Evolutionary conservation across 345 rosid genomes (phyloP).

Genomic region (Draba incana): DNA sequence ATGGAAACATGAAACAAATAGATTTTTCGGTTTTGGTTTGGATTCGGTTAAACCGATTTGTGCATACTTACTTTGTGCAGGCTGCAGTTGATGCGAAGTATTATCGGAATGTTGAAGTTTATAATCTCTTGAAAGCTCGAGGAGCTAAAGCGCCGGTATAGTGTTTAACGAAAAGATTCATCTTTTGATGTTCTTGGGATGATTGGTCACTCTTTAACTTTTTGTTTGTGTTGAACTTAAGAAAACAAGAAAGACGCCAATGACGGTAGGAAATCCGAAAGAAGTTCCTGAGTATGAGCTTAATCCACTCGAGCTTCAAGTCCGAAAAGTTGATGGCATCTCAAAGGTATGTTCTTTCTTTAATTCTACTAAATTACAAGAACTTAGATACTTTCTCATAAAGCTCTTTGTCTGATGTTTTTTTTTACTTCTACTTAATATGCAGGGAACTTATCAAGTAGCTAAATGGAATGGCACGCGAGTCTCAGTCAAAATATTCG

Average conservation of each 20-base stretch:
- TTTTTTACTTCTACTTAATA: neutral
- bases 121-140: constrained; percentile 81
- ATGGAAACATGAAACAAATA: neutral
- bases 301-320: constrained; percentile 88
- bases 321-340: constrained; percentile 82
- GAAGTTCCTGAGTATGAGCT: constrained; percentile 98
- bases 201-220: constrained; percentile 21
- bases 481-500: constrained; percentile 88
- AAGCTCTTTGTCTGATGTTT: neutral
- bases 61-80: constrained; percentile 41
- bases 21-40: neutral
- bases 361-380: neutral
- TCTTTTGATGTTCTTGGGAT: neutral
- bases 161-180: neutral
- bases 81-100: constrained; percentile 92
- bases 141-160: constrained; percentile 90
- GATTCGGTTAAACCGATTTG: neutral
- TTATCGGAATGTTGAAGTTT: constrained; percentile 81
- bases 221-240: constrained; percentile 35
- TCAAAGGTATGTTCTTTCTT: constrained; percentile 54
- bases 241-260: constrained; percentile 96
- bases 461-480: constrained; percentile 99
- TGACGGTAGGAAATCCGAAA: constrained; percentile 86
- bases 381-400: neutral
- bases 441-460: constrained; percentile 90